phyloP scores from a whole-genome alignment of 768 basidiomycete species.

The Lactifluus pinguis region DNA sequence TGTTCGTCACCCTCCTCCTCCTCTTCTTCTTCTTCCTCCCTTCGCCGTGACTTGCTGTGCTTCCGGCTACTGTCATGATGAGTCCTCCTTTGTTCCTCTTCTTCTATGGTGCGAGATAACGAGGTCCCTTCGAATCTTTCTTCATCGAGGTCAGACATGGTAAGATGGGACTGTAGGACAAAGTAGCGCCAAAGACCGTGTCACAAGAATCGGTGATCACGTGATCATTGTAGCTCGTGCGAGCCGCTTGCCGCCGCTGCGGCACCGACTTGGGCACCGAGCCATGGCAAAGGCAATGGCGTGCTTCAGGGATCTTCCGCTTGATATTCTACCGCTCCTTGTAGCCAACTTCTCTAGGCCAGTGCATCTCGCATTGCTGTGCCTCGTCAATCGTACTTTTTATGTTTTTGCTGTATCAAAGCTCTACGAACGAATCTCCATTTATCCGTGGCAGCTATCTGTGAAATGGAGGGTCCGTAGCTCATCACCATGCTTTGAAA shows the following conservation, averaged over 20 bases:
- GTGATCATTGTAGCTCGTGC: neutral
- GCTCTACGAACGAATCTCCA: slow-evolving; percentile 50
- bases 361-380: slow-evolving; percentile 41
- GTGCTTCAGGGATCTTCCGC: slow-evolving; percentile 48
- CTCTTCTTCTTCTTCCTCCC: slow-evolving; percentile 27
- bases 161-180: slow-evolving; percentile 24
- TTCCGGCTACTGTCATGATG: slow-evolving; percentile 26
- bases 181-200: neutral
- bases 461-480: slow-evolving; percentile 46
- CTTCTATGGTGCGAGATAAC: slow-evolving; percentile 21
- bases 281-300: slow-evolving; percentile 26
- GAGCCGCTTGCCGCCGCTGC: no score
- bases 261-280: no score
- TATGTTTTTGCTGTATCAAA: slow-evolving; percentile 37
- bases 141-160: slow-evolving; percentile 39
- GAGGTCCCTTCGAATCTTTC: slow-evolving; percentile 28
- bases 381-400: slow-evolving; percentile 53
- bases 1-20: slow-evolving; percentile 35
- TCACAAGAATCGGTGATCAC: neutral
- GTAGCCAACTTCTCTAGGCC: slow-evolving; percentile 42
- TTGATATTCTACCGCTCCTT: slow-evolving; percentile 54
- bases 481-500: neutral
- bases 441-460: slow-evolving; percentile 66
- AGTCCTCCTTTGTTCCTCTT: slow-evolving; percentile 26
- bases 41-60: slow-evolving; percentile 32